Conservation (phyloP, 1,139 yeast genomes). For the Taphrina communis region DNA sequence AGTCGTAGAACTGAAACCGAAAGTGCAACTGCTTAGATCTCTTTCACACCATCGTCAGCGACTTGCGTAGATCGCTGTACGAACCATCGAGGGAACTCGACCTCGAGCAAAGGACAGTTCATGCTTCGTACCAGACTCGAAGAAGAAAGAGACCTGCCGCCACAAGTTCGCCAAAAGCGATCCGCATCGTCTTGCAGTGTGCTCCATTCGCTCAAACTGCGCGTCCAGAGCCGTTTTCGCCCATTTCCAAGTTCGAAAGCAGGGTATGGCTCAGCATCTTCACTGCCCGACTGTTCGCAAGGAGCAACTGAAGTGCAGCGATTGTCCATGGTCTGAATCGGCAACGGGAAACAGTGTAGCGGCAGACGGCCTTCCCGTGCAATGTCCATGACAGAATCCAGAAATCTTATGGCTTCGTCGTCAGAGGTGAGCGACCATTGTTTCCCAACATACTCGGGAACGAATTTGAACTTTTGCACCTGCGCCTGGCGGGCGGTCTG, state of each 20-base stretch:
- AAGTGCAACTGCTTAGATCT: not conserved
- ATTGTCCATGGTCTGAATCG: not conserved
- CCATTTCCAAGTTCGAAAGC: constrained; percentile 23
- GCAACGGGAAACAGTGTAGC: constrained; percentile 17
- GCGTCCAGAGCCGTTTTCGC: constrained; percentile 34
- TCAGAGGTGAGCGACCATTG: constrained; percentile 39
- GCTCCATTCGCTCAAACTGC: constrained; percentile 37
- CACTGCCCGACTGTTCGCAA: not conserved
- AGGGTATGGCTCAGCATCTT: not conserved
- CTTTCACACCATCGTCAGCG: constrained; percentile 29
- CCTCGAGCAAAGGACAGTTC: constrained; percentile 29
- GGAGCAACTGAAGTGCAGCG: not conserved
- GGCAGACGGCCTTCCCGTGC: constrained; percentile 35
- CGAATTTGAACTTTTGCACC: constrained; percentile 28
- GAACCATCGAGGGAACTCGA: constrained; percentile 39
- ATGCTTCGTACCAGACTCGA: not conserved
- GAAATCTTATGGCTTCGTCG: constrained; percentile 37
- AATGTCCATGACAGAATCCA: constrained; percentile 36
- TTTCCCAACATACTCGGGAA: constrained; percentile 36
- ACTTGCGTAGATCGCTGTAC: constrained; percentile 24
- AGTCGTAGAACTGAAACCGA: no score
- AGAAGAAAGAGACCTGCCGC: constrained; percentile 16
- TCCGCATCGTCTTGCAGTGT: constrained; percentile 31
- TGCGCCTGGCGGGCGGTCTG: not conserved
- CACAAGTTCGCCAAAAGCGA: constrained; percentile 34